phyloP scores from a whole-genome alignment of 495 filamentous ascomycete species.

The Venustampulla echinocandica region DNA sequence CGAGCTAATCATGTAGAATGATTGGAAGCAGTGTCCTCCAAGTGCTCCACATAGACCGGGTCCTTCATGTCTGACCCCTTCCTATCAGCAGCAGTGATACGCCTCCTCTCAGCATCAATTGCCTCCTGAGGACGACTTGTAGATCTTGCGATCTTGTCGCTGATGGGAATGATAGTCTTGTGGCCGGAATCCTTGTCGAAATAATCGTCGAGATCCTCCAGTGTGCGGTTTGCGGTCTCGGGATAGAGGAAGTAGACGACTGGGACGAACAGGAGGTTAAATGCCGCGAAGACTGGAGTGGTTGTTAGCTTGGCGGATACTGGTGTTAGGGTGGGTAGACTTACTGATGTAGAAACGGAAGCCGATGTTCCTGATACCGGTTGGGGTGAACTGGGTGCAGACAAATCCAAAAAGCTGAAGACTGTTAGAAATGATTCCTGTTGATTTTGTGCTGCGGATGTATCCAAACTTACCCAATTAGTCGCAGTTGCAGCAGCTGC shows the following conservation, averaged over 20 bases:
- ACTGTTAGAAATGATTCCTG: too few species aligned
- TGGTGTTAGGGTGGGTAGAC: not conserved
- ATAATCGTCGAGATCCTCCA: conserved; percentile 62
- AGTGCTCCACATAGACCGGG: not conserved
- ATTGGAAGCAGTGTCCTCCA: too few species aligned
- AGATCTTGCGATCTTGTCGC: conserved; percentile 1
- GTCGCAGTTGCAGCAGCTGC: conserved; percentile 69
- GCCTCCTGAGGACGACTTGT: conserved; percentile 3
- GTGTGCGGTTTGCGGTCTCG: conserved; percentile 54
- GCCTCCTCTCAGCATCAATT: conserved; percentile 3
- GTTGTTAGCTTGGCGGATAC: not conserved
- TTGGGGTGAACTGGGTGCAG: conserved; percentile 69
- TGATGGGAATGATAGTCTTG: conserved; percentile 1
- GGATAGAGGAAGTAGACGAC: conserved; percentile 68
- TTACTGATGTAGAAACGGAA: conserved; percentile 54
- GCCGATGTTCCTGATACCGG: conserved; percentile 53
- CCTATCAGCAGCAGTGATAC: conserved; percentile 1
- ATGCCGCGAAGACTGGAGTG: conserved; percentile 55
- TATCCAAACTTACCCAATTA: conserved; percentile 51
- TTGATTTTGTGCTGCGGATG: too few species aligned
- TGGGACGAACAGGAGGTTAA: conserved; percentile 62
- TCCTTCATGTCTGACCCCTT: not conserved
- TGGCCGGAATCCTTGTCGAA: conserved; percentile 5
- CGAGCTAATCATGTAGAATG: too few species aligned
- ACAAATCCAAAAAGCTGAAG: conserved; percentile 62